Evolutionary conservation across 495 filamentous ascomycete genomes (phyloP).

Genomic region (Clavariopsis aquatica): DNA sequence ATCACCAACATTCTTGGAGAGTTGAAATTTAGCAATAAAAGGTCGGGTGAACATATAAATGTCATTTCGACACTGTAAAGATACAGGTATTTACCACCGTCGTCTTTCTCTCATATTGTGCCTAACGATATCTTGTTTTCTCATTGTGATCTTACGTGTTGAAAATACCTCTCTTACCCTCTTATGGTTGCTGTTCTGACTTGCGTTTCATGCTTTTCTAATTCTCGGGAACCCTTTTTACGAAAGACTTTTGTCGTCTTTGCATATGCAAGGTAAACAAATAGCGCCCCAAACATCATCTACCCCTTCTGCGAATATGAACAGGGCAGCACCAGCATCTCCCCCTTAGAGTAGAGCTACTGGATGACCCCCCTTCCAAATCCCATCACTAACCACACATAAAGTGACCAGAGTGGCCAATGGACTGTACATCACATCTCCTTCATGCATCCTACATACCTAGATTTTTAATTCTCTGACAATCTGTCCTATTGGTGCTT

Average conservation of each 20-base stretch:
- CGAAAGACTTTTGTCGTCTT: conserved; percentile 37
- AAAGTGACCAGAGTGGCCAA: conserved; percentile 49
- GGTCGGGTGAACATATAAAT: background rate
- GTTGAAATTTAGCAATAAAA: conserved; percentile 10
- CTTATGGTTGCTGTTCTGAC: background rate
- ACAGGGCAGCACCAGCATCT: conserved; percentile 55
- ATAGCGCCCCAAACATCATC: conserved; percentile 56
- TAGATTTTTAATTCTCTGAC: conserved; percentile 44
- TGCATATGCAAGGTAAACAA: conserved; percentile 40
- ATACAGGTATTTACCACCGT: background rate
- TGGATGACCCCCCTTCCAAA: conserved; percentile 55
- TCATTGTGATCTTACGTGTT: background rate
- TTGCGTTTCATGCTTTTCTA: background rate
- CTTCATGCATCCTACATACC: background rate
- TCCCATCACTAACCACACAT: conserved; percentile 52
- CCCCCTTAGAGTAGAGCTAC: conserved; percentile 54
- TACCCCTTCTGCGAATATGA: conserved; percentile 54
- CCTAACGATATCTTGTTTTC: background rate
- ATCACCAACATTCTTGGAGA: background rate
- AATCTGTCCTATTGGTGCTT: conserved; percentile 59
- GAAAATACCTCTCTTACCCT: background rate
- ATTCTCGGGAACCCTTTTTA: conserved; percentile 10
- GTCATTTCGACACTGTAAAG: background rate
- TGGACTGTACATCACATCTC: conserved; percentile 25
- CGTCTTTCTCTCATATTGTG: background rate